Conservation (phyloP, 495 filamentous ascomycete genomes). For the Darksidea phi region DNA sequence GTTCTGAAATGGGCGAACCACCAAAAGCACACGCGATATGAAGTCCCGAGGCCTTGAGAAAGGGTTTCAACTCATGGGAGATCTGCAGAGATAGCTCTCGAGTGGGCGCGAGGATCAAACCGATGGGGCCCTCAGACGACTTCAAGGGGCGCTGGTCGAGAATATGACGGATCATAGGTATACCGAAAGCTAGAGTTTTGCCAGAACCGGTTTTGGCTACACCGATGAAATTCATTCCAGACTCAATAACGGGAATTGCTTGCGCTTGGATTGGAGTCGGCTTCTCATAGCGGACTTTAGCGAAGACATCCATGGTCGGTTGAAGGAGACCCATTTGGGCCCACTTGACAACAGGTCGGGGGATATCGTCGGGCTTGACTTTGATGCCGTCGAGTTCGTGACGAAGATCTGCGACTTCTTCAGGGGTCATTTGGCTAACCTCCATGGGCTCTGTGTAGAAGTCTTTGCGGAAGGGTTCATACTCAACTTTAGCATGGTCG, state of each 20-base stretch:
- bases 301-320: conserved; percentile 85
- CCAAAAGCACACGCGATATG: conserved; percentile 92
- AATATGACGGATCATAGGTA: conserved; percentile 97
- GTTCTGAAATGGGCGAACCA: conserved; percentile 93
- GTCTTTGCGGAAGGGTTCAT: conserved; percentile 83
- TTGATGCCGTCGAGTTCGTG: conserved; percentile 94
- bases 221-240: conserved; percentile 92
- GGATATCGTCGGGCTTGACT: conserved; percentile 78
- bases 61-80: conserved; percentile 88
- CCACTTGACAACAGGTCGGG: conserved; percentile 94
- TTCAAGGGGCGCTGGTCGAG: conserved; percentile 87
- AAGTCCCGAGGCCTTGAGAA: conserved; percentile 85
- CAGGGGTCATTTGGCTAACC: conserved; percentile 78
- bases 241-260: conserved; percentile 93
- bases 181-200: conserved; percentile 91
- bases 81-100: conserved; percentile 95
- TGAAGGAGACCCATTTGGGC: conserved; percentile 88
- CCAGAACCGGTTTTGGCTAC: conserved; percentile 99
- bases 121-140: conserved; percentile 81
- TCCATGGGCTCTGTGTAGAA: conserved; percentile 93
- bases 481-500: conserved; percentile 79
- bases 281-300: conserved; percentile 76
- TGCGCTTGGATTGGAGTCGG: conserved; percentile 95
- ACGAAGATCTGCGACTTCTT: conserved; percentile 76
- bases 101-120: conserved; percentile 89